Evolutionary conservation across 2,329 filamentous ascomycete genomes (phyloP).

Genomic region (Esteya vermicola): DNA sequence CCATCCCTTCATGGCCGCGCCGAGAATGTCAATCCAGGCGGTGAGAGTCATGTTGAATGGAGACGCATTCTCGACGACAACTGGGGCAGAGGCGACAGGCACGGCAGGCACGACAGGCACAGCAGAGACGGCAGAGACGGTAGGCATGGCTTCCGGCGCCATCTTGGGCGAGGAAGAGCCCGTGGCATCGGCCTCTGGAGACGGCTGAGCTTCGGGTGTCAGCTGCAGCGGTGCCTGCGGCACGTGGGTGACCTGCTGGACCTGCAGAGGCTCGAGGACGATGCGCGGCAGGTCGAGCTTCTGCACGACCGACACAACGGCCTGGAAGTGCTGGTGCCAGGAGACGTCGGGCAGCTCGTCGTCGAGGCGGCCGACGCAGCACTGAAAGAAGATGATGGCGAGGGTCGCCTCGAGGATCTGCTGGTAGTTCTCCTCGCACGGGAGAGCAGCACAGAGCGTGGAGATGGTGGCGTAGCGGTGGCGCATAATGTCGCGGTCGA

Average conservation of each 20-base stretch:
- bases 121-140: no score
- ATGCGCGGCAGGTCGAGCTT: conserved; percentile 66
- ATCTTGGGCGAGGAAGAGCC: no score
- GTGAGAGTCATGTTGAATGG: conserved; percentile 96
- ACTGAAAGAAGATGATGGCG: conserved; percentile 93
- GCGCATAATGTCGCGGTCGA: conserved; percentile 82
- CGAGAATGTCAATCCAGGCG: conserved; percentile 94
- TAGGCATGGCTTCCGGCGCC: no score
- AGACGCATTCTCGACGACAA: no score
- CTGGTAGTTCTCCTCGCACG: conserved; percentile 66
- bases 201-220: no score
- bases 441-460: conserved; percentile 69
- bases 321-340: conserved; percentile 96
- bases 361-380: conserved; percentile 73
- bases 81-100: no score
- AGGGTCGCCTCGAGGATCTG: conserved; percentile 86
- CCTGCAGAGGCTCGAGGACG: conserved; percentile 22
- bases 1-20: conserved; percentile 77
- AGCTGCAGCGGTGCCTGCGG: conserved; percentile 22
- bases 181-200: no score
- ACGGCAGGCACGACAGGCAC: no score
- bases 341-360: conserved; percentile 81
- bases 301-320: conserved; percentile 69
- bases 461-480: conserved; percentile 83
- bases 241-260: not conserved